These are phyloP conservation scores for Lonicera japonica DNA, from an alignment of 129 eudicot species.

Conservation along the genomic window DNA sequence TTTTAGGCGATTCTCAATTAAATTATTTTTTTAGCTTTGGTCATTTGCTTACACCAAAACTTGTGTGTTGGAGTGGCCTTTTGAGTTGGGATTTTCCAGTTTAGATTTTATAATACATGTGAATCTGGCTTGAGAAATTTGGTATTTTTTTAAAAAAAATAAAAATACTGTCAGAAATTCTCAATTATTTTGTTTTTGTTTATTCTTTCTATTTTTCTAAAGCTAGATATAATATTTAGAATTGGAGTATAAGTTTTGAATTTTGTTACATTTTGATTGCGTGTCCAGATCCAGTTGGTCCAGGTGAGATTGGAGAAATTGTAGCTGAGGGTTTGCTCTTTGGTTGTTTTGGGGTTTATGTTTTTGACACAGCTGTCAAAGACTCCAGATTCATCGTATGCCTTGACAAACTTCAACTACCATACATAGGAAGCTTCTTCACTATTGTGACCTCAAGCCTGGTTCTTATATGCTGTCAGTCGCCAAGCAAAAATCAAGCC, in stretches of 20 bases:
- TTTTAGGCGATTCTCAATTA: too few species aligned
- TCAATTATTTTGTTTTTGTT: too few species aligned
- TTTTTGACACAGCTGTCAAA: slow-evolving; percentile 5
- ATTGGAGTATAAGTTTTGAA: neutral
- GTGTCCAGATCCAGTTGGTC: slow-evolving; percentile 33
- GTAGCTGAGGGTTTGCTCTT: slow-evolving; percentile 12
- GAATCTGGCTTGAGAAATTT: too few species aligned
- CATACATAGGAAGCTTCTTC: slow-evolving; percentile 21
- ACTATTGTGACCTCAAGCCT: slow-evolving; percentile 25
- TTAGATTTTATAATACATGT: too few species aligned
- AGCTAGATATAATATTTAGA: too few species aligned
- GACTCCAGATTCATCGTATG: slow-evolving; percentile 7
- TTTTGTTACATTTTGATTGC: neutral
- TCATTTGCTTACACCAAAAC: too few species aligned
- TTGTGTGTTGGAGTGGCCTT: too few species aligned
- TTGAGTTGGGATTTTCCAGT: too few species aligned
- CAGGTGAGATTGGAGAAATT: slow-evolving; percentile 12
- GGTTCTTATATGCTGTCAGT: slow-evolving; percentile 5
- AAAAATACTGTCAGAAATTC: slow-evolving; percentile 14
- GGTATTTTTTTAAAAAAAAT: too few species aligned
- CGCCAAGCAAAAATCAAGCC: slow-evolving; percentile 11
- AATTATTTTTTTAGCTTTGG: too few species aligned
- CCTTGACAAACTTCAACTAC: slow-evolving; percentile 22
- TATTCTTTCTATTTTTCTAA: too few species aligned
- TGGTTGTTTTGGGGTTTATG: slow-evolving; percentile 14